Percentiles rank a stretch among this genome's conserved stretches.
Conservation (phyloP, 2,329 filamentous ascomycete species). For the Plectosphaerella sp. region DNA sequence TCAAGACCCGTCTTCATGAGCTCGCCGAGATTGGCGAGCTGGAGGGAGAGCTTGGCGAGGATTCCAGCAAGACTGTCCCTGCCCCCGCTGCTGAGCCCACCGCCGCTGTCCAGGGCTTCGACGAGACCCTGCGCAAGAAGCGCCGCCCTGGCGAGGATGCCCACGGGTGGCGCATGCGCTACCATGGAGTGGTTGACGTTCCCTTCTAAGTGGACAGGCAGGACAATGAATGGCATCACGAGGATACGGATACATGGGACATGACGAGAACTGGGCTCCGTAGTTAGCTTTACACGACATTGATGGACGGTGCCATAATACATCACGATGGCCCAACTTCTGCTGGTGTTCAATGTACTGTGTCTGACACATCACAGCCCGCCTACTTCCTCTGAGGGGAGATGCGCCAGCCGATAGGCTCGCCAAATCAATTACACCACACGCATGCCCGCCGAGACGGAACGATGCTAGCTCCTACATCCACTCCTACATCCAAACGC, state of each 20-base stretch:
- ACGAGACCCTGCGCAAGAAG: neutral
- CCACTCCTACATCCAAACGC: constrained; percentile 4
- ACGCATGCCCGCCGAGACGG: neutral
- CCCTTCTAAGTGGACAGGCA: too few relatives aligned
- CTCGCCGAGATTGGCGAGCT: neutral
- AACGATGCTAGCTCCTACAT: neutral
- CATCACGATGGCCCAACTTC: too few relatives aligned
- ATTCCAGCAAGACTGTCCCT: neutral
- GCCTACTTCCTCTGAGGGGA: too few relatives aligned
- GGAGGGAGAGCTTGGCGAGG: neutral
- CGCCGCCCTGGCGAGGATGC: neutral
- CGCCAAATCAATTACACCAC: neutral
- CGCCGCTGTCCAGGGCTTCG: neutral
- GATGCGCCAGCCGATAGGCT: neutral
- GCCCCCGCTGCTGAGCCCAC: neutral
- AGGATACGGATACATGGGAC: too few relatives aligned
- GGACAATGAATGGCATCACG: too few relatives aligned
- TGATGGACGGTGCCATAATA: too few relatives aligned
- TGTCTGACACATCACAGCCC: too few relatives aligned
- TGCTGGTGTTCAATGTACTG: too few relatives aligned
- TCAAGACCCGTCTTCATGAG: constrained; percentile 6
- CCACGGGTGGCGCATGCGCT: neutral
- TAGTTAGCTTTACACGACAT: too few relatives aligned
- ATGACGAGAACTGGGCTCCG: too few relatives aligned
- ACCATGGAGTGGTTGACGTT: neutral